phyloP scores from a whole-genome alignment of 23 red algal genomes.

The Cyanidiococcus yangmingshanensis region DNA sequence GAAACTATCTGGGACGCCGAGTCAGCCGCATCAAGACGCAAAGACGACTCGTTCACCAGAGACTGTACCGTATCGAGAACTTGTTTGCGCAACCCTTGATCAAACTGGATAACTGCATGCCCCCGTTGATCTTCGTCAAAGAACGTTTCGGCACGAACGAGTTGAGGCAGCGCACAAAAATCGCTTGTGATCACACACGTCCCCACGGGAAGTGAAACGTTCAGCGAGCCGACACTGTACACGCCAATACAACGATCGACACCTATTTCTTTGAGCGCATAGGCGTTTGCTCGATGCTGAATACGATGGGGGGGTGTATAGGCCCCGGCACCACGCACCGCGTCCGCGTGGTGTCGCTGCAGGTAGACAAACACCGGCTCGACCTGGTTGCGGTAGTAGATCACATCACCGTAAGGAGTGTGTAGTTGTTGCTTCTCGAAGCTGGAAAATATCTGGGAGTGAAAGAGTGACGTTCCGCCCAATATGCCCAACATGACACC shows the following conservation, averaged over 20 bases:
- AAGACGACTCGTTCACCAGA: neutral
- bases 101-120: constrained; percentile 70
- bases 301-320: constrained; percentile 75
- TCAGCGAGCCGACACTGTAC: constrained; percentile 76
- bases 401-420: constrained; percentile 52
- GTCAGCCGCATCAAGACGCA: too few relatives aligned
- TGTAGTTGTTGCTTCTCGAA: constrained; percentile 28
- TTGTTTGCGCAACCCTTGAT: constrained; percentile 27
- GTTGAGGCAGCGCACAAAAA: constrained; percentile 41
- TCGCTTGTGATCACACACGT: constrained; percentile 80
- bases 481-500: constrained; percentile 62
- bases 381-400: constrained; percentile 25
- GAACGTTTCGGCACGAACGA: constrained; percentile 35
- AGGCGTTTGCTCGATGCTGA: constrained; percentile 57
- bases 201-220: constrained; percentile 30
- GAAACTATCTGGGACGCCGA: neutral
- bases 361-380: constrained; percentile 39
- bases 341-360: constrained; percentile 91
- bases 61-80: constrained; percentile 24
- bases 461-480: constrained; percentile 78
- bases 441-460: constrained; percentile 42
- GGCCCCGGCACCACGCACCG: constrained; percentile 22
- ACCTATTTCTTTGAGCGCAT: constrained; percentile 34
- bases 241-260: constrained; percentile 53
- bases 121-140: constrained; percentile 65